Conservation (phyloP, 208 protist species). For the Trypanosoma boissoni region DNA sequence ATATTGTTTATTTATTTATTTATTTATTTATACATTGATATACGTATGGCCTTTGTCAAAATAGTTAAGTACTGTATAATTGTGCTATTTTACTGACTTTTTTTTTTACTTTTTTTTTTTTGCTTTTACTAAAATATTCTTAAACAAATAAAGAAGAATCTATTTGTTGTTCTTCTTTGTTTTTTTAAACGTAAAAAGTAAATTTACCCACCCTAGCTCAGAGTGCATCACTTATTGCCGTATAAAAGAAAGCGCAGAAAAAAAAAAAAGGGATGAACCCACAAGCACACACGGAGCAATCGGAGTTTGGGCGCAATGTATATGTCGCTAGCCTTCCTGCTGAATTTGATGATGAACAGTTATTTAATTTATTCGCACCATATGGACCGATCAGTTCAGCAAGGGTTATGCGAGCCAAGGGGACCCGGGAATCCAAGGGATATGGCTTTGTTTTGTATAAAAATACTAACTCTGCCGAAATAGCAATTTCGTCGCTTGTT, state of each 20-base stretch:
- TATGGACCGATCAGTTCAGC: slow-evolving; percentile 62
- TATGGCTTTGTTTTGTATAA: slow-evolving; percentile 84
- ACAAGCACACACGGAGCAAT: neutral
- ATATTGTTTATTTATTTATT: slow-evolving; percentile 2
- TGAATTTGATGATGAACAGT: slow-evolving; percentile 56
- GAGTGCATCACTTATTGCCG: too few species aligned
- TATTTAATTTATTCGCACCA: slow-evolving; percentile 55
- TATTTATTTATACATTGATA: slow-evolving; percentile 1
- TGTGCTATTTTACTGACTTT: slow-evolving; percentile 5
- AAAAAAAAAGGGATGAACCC: neutral
- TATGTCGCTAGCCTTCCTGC: slow-evolving; percentile 77
- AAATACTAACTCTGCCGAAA: slow-evolving; percentile 31
- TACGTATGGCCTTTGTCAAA: neutral
- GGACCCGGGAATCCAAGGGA: slow-evolving; percentile 53
- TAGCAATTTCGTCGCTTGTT: slow-evolving; percentile 39
- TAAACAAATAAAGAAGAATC: too few species aligned
- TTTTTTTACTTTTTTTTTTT: slow-evolving; percentile 10
- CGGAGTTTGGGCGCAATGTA: slow-evolving; percentile 52
- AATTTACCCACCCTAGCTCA: too few species aligned
- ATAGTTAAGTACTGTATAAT: slow-evolving; percentile 1
- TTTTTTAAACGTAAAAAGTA: too few species aligned
- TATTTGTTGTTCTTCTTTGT: too few species aligned
- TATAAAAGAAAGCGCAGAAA: neutral
- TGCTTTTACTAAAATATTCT: slow-evolving; percentile 2
- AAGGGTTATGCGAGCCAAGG: slow-evolving; percentile 62